Base-by-base conservation (phyloP, 176 grass and related monocot genomes). In the Rhynchospora breviuscula region DNA sequence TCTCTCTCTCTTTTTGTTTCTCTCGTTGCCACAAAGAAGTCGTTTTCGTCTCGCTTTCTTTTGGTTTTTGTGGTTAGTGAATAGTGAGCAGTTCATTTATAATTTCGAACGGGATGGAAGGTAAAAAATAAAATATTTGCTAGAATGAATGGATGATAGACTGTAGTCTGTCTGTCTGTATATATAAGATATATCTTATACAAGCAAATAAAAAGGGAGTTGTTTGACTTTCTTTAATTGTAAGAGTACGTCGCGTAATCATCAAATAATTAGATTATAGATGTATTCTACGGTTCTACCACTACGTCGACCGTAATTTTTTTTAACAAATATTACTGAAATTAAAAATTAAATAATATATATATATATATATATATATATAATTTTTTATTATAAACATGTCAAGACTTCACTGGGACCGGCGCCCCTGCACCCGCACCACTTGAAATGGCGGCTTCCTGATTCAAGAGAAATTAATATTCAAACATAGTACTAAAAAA, bases 11-110 rank as follows among this genome's bases (percentile, higher is more conserved):
- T 78, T 14, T 56, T 17, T 9, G 5, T 51, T 1, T 54, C 47
- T 52, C 70, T 74, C 46, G 14, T 67, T n/a, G 0, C 69, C 15
- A 51, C 31, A 10, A 40, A 11, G n/a, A 56, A 56, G 23, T 82
- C 62, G 21, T 68, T 82, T 82, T 68, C 80, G 21, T 82, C 67
- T 82, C 46, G 22, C 63, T 82, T 63, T 81, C 11, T 63, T 81
- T 80, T 2, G 2, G 18, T 29, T 82, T 67, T 19, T n/a, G 29
- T 15, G 59, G 80, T 82, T 49, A 64, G 79, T 82, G 19, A 43
- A 2, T 49, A 64, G 79, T 82, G 19, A 43, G 35, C 35, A 40
- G 19, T 51, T 82, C 17, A 82, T 53, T 46, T 65, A 65, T 47
- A 52, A 56, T 65, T 82, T 67, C 21, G 23, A 67, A 54, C 12